Conservation (phyloP, 2,329 filamentous ascomycete genomes). For the Microcera coccophila region DNA sequence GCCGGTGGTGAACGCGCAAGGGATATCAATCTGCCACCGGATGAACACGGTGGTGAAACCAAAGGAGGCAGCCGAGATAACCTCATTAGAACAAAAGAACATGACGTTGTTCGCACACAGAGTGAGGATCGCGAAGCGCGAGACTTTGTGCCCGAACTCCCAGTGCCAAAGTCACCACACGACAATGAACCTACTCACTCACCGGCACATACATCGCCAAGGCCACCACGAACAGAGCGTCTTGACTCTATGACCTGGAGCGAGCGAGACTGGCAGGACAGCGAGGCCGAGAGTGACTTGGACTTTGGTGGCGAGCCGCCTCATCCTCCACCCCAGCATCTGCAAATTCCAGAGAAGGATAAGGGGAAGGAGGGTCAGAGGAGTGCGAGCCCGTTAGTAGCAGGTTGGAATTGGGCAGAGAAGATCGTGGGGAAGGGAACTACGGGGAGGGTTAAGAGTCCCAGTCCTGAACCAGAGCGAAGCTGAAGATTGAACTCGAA, state of each 20-base stretch:
- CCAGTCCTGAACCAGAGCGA: no score
- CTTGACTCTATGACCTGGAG: constrained; percentile 61
- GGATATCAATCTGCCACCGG: constrained; percentile 51
- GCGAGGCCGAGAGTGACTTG: constrained; percentile 25
- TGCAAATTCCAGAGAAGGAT: constrained; percentile 13
- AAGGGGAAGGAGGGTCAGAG: constrained; percentile 19
- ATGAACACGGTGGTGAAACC: constrained; percentile 63
- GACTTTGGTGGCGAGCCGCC: constrained; percentile 26
- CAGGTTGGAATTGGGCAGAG: constrained; percentile 51
- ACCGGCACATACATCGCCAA: background rate
- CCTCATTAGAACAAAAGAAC: constrained; percentile 4
- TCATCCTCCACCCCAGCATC: constrained; percentile 15
- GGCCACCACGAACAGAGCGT: constrained; percentile 24
- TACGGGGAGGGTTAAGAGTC: constrained; percentile 28
- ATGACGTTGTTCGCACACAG: constrained; percentile 17
- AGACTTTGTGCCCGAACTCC: constrained; percentile 47
- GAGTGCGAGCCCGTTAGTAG: constrained; percentile 25
- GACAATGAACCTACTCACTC: constrained; percentile 1
- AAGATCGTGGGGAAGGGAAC: constrained; percentile 48
- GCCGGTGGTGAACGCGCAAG: constrained; percentile 66
- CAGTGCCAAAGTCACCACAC: constrained; percentile 21
- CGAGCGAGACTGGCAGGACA: constrained; percentile 34
- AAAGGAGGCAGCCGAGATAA: constrained; percentile 32
- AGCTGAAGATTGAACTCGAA: no score
- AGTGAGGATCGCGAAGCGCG: constrained; percentile 35